phyloP scores from a whole-genome alignment of 495 filamentous ascomycete species.

The Amniculicola lignicola region DNA sequence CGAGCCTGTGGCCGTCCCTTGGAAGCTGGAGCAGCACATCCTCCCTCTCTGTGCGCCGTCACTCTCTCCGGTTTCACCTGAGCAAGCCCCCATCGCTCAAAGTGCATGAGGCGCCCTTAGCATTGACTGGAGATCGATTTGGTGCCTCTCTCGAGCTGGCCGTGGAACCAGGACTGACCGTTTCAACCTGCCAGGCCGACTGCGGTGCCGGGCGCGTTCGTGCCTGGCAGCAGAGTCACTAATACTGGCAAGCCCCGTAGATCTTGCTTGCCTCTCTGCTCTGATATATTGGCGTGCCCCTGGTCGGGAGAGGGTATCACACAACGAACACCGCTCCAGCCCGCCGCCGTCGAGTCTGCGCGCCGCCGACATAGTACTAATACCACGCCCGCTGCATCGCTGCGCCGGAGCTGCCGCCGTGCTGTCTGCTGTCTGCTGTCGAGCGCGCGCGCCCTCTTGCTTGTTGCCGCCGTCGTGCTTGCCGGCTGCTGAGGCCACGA shows the following conservation, averaged over 20 bases:
- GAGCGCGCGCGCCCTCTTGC: too few species aligned
- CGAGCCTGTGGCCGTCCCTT: slow-evolving; percentile 5
- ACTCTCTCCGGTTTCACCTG: slow-evolving; percentile 32
- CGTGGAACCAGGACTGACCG: slow-evolving; percentile 29
- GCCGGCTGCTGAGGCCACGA: too few species aligned
- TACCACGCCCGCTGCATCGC: slow-evolving; percentile 12
- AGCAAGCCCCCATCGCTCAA: slow-evolving; percentile 32
- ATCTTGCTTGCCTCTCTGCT: slow-evolving; percentile 19
- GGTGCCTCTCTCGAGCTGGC: slow-evolving; percentile 13
- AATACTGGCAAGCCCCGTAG: slow-evolving; percentile 21
- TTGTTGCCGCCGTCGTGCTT: too few species aligned
- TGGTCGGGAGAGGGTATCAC: slow-evolving; percentile 26
- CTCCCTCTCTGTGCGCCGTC: slow-evolving; percentile 29
- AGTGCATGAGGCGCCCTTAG: slow-evolving; percentile 38
- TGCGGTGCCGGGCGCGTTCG: slow-evolving; percentile 31
- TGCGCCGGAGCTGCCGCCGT: too few species aligned
- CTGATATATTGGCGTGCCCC: slow-evolving; percentile 37
- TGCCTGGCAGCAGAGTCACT: slow-evolving; percentile 34
- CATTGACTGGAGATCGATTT: slow-evolving; percentile 30
- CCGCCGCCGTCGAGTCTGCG: slow-evolving; percentile 12
- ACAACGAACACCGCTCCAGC: slow-evolving; percentile 22
- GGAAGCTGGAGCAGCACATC: slow-evolving; percentile 10
- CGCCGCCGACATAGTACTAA: slow-evolving; percentile 25
- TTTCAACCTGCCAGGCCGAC: slow-evolving; percentile 30
- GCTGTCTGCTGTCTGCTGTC: background rate